Percentiles rank a stretch among this genome's conserved stretches.
Conservation (phyloP, 495 filamentous ascomycete species). For the Penicillium paradoxum region DNA sequence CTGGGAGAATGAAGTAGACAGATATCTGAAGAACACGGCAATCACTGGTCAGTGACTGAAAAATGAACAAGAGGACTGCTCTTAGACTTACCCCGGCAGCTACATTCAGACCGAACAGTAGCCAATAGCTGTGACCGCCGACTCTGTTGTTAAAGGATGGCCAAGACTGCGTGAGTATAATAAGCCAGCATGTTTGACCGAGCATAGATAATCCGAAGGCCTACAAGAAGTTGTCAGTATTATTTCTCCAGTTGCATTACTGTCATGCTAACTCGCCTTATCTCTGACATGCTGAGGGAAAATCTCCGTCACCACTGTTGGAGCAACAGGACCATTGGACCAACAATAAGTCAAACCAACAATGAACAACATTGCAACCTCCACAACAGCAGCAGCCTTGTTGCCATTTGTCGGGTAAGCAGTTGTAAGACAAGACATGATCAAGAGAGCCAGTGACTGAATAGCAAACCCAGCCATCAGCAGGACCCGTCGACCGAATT, state of each 20-base stretch:
- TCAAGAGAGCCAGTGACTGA: slow-evolving; percentile 26
- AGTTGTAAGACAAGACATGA: slow-evolving; percentile 30
- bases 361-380: slow-evolving; percentile 36
- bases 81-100: slow-evolving; percentile 25
- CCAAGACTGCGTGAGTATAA: slow-evolving; percentile 35
- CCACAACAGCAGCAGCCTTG: slow-evolving; percentile 29
- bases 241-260: too few species aligned
- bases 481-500: slow-evolving; percentile 30
- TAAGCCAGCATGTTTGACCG: slow-evolving; percentile 31
- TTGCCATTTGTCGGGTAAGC: slow-evolving; percentile 32
- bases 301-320: slow-evolving; percentile 31
- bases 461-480: slow-evolving; percentile 31
- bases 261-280: slow-evolving; percentile 16
- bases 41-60: background rate
- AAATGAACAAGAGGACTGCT: background rate
- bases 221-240: background rate
- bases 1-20: slow-evolving; percentile 32
- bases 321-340: slow-evolving; percentile 33
- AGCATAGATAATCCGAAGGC: slow-evolving; percentile 30
- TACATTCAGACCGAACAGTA: slow-evolving; percentile 32
- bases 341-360: slow-evolving; percentile 36
- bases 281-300: slow-evolving; percentile 36
- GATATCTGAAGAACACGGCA: slow-evolving; percentile 19
- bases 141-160: slow-evolving; percentile 31
- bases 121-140: slow-evolving; percentile 31